Base-by-base conservation (phyloP, 2,329 filamentous ascomycete genomes). In the Pseudopithomyces chartarum region DNA sequence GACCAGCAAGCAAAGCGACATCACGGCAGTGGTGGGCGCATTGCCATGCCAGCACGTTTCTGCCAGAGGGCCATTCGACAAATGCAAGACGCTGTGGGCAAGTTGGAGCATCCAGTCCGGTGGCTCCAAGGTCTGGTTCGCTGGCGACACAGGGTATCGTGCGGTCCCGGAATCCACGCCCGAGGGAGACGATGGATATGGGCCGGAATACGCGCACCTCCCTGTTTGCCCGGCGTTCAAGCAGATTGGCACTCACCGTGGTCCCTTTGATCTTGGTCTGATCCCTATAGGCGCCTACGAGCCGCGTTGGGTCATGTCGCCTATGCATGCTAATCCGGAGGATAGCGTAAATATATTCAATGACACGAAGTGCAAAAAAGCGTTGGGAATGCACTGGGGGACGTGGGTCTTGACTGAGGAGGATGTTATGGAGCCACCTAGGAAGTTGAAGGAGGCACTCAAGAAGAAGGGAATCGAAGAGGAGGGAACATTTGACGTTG, bases 231-330 rank as follows among this genome's bases (percentile, higher is more conserved):
- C 93, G 7, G 91, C 92, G 48, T 97, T 97, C 79, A 84, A 85
- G 60, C 84, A 96, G 74, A 92, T 97, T 60, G 94, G 94, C 59
- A 78, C 86, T 15, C 83, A 89, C 51, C 84, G 91, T 33, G 93
- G 94, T 0, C 91, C 92, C 0, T 97, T 97, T 68, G 92, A 97
- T 73, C 84, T 98, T 6, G 94, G 94, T 0, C 79, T 97, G 54
- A 95, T 98, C 62, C 94, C 94, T 38, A 97, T 98, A 64, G 94
- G 94, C 52, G 94, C 93, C 1, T 97, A 97, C 75, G 81, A 85
- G 57, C 90, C 90, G 0, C 82, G 90, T 22, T 83, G 76, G 66
- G 76, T 95, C 60, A 93, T 95, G 81, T 92, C 88, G 45, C 80
- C 87, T 19, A 88, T 96, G 83, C 94, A 98, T 73, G 89, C 90